Evolutionary conservation across 2,329 filamentous ascomycete genomes (phyloP).

Genomic region (Xylariomycetidae sp.): DNA sequence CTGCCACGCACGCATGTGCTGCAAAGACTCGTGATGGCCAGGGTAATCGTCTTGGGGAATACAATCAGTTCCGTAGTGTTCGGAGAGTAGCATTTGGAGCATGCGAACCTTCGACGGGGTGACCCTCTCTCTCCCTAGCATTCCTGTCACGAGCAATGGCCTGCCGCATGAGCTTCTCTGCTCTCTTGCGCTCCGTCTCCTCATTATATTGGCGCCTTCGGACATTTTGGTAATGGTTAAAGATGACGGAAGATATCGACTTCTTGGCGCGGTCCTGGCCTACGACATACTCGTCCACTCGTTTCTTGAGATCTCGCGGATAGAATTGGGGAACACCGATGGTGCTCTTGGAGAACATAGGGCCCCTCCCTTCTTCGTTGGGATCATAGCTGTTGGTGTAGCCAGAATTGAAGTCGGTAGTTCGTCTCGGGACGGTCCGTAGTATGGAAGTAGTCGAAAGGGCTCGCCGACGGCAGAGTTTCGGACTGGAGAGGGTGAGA

Average conservation of each 20-base stretch:
- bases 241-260: conserved; percentile 85
- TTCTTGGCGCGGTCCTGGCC: conserved; percentile 95
- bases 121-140: conserved; percentile 51
- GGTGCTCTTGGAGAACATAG: conserved; percentile 54
- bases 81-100: conserved; percentile 7
- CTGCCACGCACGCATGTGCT: conserved; percentile 33
- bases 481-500: conserved; percentile 9
- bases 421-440: conserved; percentile 33
- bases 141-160: conserved; percentile 65
- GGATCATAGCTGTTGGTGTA: conserved; percentile 59
- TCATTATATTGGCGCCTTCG: conserved; percentile 76
- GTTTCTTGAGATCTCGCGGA: conserved; percentile 71
- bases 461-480: conserved; percentile 12
- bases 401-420: conserved; percentile 49
- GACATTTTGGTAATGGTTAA: conserved; percentile 92
- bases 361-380: conserved; percentile 48
- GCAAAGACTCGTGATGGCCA: conserved; percentile 44
- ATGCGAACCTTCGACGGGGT: conserved; percentile 72
- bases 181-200: conserved; percentile 51
- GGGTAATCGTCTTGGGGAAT: conserved; percentile 49
- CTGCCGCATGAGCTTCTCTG: conserved; percentile 66
- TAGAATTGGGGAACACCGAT: conserved; percentile 62
- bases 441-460: conserved; percentile 26
- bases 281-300: conserved; percentile 93
- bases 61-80: conserved; percentile 6